Base-by-base conservation (phyloP, 768 basidiomycete genomes). In the Lentinula aciculospora region DNA sequence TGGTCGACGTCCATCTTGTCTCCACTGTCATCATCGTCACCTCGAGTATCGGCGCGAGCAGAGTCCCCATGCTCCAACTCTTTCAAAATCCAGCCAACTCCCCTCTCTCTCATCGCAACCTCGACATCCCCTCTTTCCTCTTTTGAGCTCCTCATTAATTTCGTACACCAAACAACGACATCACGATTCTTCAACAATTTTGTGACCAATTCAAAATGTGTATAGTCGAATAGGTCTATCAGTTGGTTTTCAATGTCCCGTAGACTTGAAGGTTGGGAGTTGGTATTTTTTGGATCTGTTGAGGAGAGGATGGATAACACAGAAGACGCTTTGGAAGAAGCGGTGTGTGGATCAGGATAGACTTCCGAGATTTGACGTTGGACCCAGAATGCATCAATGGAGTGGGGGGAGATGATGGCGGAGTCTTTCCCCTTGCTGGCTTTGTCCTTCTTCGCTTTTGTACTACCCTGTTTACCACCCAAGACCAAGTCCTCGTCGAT, bases 351-450 rank as follows among this genome's bases (percentile, higher is more conserved):
- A 68, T 99, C 97, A 4, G 95, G 82, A 66, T 97, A 98, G 13
- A 94, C 80, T 67, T 92, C 86, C 0, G 91, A 84, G 51, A 98
- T 86, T 59, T 96, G 89, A 1, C 95, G 88, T 67, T 99, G 97
- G 0, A 99, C 92, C 95, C 95, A 99, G 84, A 98, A 98, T 27
- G 84, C 96, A 69, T 99, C 96, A 65, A 99, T 86, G 51, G 86
- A 81, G 61, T 97, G 93, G 0, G 94, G 94, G 0, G 93, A 87
- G 39, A 98, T 87, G 54, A 85, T 74, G 64, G 92, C 91, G 64
- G 86, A 85, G 71, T 91, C 86, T 45, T 75, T 76, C 65, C 85
- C 84, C 53, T 78, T 79, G 21, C 31, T 73, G 74, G 37, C 86
- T 86, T 31, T 91, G 89, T 4, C 83, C n/a, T n/a, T n/a, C n/a